Percentiles rank a stretch among this genome's conserved stretches.
phyloP scores from a whole-genome alignment of 352 stramenopile species.

The Phytophthora sojae region DNA sequence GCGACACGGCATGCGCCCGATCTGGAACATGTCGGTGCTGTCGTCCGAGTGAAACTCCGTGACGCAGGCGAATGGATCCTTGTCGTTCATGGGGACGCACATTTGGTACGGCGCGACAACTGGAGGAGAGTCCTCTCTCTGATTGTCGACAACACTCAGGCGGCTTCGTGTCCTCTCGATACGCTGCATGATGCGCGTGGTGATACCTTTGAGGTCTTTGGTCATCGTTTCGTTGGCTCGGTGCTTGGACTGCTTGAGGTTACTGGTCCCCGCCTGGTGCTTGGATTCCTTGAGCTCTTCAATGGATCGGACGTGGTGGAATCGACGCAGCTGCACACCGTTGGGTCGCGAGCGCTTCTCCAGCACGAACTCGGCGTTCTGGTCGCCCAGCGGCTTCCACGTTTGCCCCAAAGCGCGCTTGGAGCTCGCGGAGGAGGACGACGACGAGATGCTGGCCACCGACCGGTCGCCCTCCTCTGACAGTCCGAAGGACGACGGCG shows the following conservation, averaged over 20 bases:
- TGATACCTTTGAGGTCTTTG: conserved; percentile 57
- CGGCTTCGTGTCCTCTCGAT: conserved; percentile 41
- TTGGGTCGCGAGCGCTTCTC: conserved; percentile 56
- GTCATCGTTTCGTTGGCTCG: conserved; percentile 2
- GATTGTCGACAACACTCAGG: conserved; percentile 8
- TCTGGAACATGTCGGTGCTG: conserved; percentile 79
- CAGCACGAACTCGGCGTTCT: conserved; percentile 77
- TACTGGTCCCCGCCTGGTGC: conserved; percentile 17
- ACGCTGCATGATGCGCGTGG: conserved; percentile 63
- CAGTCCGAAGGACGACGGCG: conserved; percentile 48
- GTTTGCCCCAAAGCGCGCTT: conserved; percentile 63
- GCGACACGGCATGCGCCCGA: conserved; percentile 76
- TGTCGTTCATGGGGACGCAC: conserved; percentile 79
- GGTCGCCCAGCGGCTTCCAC: conserved; percentile 77
- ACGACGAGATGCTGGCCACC: neutral
- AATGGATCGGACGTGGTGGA: conserved; percentile 62
- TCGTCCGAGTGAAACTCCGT: conserved; percentile 68
- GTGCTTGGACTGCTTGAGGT: conserved; percentile 4
- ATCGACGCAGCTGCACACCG: conserved; percentile 56
- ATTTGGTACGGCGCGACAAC: conserved; percentile 48
- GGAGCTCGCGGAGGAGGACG: conserved; percentile 16
- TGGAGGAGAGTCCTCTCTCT: conserved; percentile 8
- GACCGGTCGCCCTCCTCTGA: conserved; percentile 25
- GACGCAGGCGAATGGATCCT: conserved; percentile 59
- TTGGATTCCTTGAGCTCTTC: conserved; percentile 6